Evolutionary conservation across 1,284 basidiomycete genomes (phyloP).

Genomic region (Pascua sp.): DNA sequence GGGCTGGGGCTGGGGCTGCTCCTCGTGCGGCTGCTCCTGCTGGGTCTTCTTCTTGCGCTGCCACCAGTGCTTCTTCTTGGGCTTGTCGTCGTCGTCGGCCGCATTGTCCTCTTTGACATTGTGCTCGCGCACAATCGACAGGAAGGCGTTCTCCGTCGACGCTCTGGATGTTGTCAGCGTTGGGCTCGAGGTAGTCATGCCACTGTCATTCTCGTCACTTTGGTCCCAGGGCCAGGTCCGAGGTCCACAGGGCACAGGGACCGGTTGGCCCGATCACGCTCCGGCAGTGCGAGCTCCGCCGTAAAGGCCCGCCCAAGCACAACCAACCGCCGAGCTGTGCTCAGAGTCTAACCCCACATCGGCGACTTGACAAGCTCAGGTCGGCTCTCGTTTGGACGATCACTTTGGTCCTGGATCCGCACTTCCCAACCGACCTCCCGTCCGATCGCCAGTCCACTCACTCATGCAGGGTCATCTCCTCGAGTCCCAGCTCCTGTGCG

Average conservation of each 20-base stretch:
- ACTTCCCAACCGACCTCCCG: too few species aligned
- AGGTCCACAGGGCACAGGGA: background rate
- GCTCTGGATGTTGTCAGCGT: slow-evolving; percentile 16
- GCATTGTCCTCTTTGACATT: slow-evolving; percentile 18
- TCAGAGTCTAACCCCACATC: background rate
- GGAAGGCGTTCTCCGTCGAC: slow-evolving; percentile 38
- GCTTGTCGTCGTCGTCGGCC: background rate
- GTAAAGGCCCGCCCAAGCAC: background rate
- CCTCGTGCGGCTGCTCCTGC: background rate
- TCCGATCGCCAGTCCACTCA: slow-evolving; percentile 17
- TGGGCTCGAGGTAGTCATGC: too few species aligned
- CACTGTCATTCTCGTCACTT: background rate
- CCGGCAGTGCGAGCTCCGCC: background rate
- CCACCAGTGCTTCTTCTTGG: background rate
- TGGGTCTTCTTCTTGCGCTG: slow-evolving; percentile 1
- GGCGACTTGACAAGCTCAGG: background rate
- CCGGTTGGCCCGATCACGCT: background rate
- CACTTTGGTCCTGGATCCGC: background rate
- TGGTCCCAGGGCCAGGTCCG: background rate
- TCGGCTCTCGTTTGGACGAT: background rate
- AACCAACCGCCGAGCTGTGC: background rate
- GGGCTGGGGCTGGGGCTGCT: too few species aligned
- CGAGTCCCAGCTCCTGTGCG: slow-evolving; percentile 16
- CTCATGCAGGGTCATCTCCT: slow-evolving; percentile 34
- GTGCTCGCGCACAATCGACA: slow-evolving; percentile 34